phyloP scores from a whole-genome alignment of 352 stramenopile species.

The Thalassiosira sp. region DNA sequence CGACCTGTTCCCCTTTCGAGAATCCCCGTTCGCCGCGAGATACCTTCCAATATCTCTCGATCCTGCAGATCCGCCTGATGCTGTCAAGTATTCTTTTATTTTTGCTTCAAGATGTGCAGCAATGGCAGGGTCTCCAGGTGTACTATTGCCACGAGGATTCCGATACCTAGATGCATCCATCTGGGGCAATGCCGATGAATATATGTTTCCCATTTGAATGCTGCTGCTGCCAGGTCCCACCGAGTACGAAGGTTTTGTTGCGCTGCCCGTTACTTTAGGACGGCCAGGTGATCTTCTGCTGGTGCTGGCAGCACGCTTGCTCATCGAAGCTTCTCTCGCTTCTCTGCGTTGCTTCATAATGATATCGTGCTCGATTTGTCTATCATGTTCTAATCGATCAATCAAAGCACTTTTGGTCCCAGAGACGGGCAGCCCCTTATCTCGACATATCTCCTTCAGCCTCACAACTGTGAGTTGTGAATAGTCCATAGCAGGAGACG shows the following conservation, averaged over 20 bases:
- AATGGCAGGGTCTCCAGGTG: conserved; percentile 27
- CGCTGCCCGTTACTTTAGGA: neutral
- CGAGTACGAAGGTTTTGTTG: conserved; percentile 5
- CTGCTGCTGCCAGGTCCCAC: neutral
- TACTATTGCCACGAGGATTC: conserved; percentile 14
- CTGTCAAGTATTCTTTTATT: conserved; percentile 70
- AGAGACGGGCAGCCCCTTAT: conserved; percentile 63
- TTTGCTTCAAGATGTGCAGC: conserved; percentile 54
- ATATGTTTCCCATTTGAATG: conserved; percentile 30
- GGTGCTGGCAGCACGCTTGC: too few species aligned
- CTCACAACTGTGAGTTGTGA: conserved; percentile 53
- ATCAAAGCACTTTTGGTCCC: conserved; percentile 71
- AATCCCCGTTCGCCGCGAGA: conserved; percentile 50
- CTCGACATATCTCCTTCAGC: conserved; percentile 74
- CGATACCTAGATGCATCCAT: conserved; percentile 21
- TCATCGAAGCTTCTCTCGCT: conserved; percentile 1
- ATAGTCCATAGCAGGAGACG: conserved; percentile 50
- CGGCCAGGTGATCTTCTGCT: too few species aligned
- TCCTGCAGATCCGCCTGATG: conserved; percentile 62
- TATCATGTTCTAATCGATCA: conserved; percentile 52
- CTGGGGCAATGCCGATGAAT: conserved; percentile 34
- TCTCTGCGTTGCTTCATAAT: conserved; percentile 18
- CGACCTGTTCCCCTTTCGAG: conserved; percentile 37
- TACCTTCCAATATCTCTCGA: conserved; percentile 79
- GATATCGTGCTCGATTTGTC: conserved; percentile 21